phyloP scores from a whole-genome alignment of 257 asterid genomes.

The Ehretia macrophylla region DNA sequence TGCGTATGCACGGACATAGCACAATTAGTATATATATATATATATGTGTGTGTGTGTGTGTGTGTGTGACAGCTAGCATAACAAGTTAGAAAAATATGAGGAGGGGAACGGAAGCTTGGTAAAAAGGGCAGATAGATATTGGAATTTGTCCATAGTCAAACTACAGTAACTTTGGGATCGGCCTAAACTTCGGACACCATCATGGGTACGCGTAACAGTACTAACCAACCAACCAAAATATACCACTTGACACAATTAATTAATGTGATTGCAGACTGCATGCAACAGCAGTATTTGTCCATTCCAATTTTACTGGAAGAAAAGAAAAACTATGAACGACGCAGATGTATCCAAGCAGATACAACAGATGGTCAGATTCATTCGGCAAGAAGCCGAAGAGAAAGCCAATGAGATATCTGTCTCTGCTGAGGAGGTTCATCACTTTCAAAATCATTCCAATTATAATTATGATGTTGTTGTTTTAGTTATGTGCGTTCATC shows the following conservation, averaged over 20 bases:
- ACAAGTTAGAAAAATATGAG: too few relatives aligned
- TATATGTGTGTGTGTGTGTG: too few relatives aligned
- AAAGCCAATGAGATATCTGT: slow-evolving; percentile 54
- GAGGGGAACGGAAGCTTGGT: too few relatives aligned
- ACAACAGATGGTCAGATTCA: slow-evolving; percentile 59
- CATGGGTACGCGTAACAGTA: not conserved
- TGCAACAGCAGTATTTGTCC: not conserved
- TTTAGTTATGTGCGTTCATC: not conserved
- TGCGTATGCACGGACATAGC: too few relatives aligned
- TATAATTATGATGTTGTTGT: too few relatives aligned
- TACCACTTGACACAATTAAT: too few relatives aligned
- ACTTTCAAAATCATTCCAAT: too few relatives aligned
- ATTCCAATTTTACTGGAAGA: too few relatives aligned
- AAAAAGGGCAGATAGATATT: too few relatives aligned
- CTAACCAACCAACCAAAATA: not conserved
- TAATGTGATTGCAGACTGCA: not conserved
- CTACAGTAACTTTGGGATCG: not conserved
- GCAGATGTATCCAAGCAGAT: slow-evolving; percentile 39
- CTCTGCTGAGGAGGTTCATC: slow-evolving; percentile 57
- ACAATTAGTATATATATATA: too few relatives aligned
- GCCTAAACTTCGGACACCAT: not conserved
- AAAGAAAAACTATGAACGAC: not conserved
- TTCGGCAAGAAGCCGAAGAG: slow-evolving; percentile 60
- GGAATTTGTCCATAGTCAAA: not conserved
- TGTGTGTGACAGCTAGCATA: too few relatives aligned